Evolutionary conservation across 2,329 filamentous ascomycete species (phyloP).

Genomic region (Acarospora socialis): DNA sequence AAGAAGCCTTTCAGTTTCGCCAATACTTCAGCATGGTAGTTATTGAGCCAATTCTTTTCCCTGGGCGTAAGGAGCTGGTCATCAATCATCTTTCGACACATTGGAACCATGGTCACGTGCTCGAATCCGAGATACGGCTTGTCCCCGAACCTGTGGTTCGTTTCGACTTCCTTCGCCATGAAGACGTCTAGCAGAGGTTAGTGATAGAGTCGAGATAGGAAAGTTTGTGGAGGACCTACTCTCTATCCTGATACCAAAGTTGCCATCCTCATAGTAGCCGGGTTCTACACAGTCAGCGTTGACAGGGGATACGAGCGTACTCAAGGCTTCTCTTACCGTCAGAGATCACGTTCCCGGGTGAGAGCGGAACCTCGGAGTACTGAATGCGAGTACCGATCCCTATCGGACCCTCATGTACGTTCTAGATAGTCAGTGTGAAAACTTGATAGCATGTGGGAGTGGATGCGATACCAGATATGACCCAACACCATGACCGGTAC

Average conservation of each 20-base stretch:
- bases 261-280: conserved; percentile 91
- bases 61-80: conserved; percentile 50
- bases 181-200: conserved; percentile 47
- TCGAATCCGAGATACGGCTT: conserved; percentile 93
- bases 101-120: conserved; percentile 92
- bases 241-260: conserved; percentile 90
- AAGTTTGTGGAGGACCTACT: conserved; percentile 32
- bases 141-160: conserved; percentile 76
- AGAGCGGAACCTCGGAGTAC: conserved; percentile 78
- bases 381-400: conserved; percentile 87
- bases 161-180: conserved; percentile 78
- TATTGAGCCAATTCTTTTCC: conserved; percentile 79
- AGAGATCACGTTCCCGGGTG: conserved; percentile 87
- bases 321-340: conserved; percentile 36
- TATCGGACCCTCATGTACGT: conserved; percentile 94
- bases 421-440: conserved; percentile 28
- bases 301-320: conserved; percentile 14
- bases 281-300: conserved; percentile 43
- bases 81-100: conserved; percentile 81
- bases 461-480: conserved; percentile 52
- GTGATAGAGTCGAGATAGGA: background rate
- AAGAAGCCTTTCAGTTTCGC: conserved; percentile 72
- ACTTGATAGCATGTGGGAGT: background rate
- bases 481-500: conserved; percentile 89
- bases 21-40: conserved; percentile 67